Conservation (phyloP, 2,329 filamentous ascomycete species). For the Neonectria ditissima region DNA sequence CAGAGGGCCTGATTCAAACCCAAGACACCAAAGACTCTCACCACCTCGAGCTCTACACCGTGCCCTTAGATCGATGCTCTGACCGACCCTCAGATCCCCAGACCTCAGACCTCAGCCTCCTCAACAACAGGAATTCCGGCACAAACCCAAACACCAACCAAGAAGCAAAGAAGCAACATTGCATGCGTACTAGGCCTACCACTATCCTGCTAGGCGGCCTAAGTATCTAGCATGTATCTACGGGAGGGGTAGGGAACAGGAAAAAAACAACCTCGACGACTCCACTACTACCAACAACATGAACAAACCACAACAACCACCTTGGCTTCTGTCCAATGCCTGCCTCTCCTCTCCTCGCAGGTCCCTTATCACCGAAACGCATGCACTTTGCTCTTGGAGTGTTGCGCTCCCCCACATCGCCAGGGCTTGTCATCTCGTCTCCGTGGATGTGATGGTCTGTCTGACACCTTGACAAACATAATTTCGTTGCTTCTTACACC, state of each 20-base stretch:
- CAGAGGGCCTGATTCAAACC: background rate
- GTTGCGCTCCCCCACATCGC: slow-evolving; percentile 27
- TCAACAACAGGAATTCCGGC: slow-evolving; percentile 15
- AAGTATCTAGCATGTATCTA: background rate
- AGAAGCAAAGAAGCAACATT: background rate
- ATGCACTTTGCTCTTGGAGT: slow-evolving; percentile 23
- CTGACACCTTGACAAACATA: slow-evolving; percentile 32
- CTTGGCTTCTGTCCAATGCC: slow-evolving; percentile 7
- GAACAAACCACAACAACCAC: slow-evolving; percentile 2
- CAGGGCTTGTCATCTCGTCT: slow-evolving; percentile 30
- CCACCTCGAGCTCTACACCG: background rate
- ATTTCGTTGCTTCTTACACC: slow-evolving; percentile 35
- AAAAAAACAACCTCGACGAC: slow-evolving; percentile 14
- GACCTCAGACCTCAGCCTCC: slow-evolving; percentile 13
- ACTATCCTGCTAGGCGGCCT: too few relatives aligned
- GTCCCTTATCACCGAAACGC: slow-evolving; percentile 27
- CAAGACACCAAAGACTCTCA: background rate
- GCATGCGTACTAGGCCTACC: background rate
- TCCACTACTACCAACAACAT: slow-evolving; percentile 6
- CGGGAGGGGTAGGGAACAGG: slow-evolving; percentile 5
- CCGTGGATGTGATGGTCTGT: slow-evolving; percentile 21
- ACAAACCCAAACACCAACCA: slow-evolving; percentile 4
- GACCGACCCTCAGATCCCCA: slow-evolving; percentile 14
- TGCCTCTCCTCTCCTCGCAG: background rate
- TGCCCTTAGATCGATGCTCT: background rate